Conservation (phyloP, 495 filamentous ascomycete genomes). For the Aspergillus asperescens region DNA sequence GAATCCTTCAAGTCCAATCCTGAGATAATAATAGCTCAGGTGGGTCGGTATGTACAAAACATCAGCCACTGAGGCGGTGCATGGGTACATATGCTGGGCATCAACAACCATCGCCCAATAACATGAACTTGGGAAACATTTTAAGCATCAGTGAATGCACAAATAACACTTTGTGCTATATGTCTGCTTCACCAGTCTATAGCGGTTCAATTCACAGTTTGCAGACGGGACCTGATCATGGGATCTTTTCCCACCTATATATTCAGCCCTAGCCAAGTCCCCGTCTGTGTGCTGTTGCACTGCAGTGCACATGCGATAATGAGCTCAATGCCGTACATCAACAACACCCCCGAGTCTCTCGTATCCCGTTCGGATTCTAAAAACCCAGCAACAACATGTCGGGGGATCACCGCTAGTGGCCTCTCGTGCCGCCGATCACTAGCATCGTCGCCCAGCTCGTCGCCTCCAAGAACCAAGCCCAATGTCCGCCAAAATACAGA, state of each 20-base stretch:
- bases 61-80: conserved; percentile 31
- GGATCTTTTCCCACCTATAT: background rate
- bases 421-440: conserved; percentile 71
- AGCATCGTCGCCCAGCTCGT: conserved; percentile 38
- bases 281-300: too few relatives aligned
- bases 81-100: conserved; percentile 9
- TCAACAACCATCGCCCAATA: conserved; percentile 8
- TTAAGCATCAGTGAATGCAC: background rate
- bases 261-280: background rate
- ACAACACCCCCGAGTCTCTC: conserved; percentile 78
- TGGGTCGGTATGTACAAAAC: conserved; percentile 11
- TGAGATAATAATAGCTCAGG: conserved; percentile 3
- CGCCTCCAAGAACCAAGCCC: conserved; percentile 34
- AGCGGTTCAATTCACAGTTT: background rate
- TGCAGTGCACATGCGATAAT: conserved; percentile 3
- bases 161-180: background rate
- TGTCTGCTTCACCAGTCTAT: background rate
- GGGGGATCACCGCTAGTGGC: conserved; percentile 73
- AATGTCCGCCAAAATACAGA: conserved; percentile 35
- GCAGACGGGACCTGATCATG: background rate
- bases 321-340: conserved; percentile 62
- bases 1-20: background rate
- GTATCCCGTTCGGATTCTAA: conserved; percentile 74
- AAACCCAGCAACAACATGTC: conserved; percentile 79
- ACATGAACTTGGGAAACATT: background rate